Base-by-base conservation (phyloP, 768 basidiomycete species). In the Clavulina sp. region DNA sequence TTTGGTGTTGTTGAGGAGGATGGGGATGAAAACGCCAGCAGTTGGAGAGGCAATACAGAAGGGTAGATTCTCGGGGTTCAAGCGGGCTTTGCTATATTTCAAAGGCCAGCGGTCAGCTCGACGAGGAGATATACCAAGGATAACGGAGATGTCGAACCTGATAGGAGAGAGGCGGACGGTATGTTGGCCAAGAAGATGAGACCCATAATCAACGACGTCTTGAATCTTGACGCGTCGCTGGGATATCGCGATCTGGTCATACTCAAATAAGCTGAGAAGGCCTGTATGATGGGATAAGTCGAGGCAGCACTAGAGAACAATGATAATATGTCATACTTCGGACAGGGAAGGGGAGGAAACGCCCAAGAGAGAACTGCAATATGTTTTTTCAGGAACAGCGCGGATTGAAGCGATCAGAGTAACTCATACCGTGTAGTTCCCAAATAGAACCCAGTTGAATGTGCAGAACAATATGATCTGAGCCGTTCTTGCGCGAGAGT, bases 91-190 rank as follows among this genome's bases (percentile, higher is more conserved):
- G 62, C 89, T 70, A 32, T n/a, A 9, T 28, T 33, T 13, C 52
- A 51, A 36, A 47, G 24, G 34, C 51, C 26, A 30, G 32, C 23
- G 28, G 28, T 4, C n/a, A n/a, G n/a, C n/a, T n/a, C n/a, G n/a
- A 46, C 16, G 7, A 46, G 43, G 1, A 46, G 26, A 48, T 13
- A 33, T 13, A 4, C 7, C 23, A 28, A 24, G 30, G 16, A 49
- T 28, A 7, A 5, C 21, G 2, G 24, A 19, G 2, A 30, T 1
- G 40, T 43, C 55, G 40, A 49, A 67, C 69, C 64, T 87, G 59
- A 87, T 88, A 6, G 91, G 91, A 0, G 88, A 86, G 74, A 92
- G 81, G 57, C 83, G 78, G 49, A 97, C 82, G 0, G 87, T 91
- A 61, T 92, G 87, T 63, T 89, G 81, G 31, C 92, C 92, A 4